Base-by-base conservation (phyloP, 805 yeast species). In the Myxozyma geophila region DNA sequence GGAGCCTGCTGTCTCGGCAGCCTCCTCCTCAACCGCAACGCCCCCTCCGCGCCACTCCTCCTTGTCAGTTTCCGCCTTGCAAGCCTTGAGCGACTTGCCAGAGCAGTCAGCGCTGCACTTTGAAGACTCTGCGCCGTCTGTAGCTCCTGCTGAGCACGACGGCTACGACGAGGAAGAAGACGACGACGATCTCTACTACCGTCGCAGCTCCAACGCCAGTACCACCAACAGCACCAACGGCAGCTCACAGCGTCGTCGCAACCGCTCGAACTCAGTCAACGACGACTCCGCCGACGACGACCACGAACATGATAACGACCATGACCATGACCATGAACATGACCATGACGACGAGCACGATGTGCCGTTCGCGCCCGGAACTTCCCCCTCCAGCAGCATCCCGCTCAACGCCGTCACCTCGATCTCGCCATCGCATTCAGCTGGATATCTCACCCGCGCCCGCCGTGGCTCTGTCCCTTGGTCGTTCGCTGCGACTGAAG, bases 151-250 rank as follows among this genome's bases (percentile, higher is more conserved):
- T n/a, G 19, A 53, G 12, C 47, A 40, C 33, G 40, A 47, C 12
- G 54, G 7, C 7, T 49, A 56, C 39, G 63, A 54, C 17, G 63
- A 59, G 17, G 62, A 58, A 15, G 62, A 58, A 10, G 62, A 59
- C 44, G 63, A 59, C 33, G 63, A 49, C 17, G 63, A 59, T 13
- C 57, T 58, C 35, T 64, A 64, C 49, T 64, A 64, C 28, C 60
- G 67, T 35, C 60, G 58, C 21, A 13, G 36, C 61, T 35, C 15
- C 61, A 12, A 13, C 62, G 41, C 56, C 7, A 8, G 35, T 13
- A 21, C 55, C 17, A 43, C 56, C 19, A 28, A 48, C 35, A 54
- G 52, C 19, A n/a, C 36, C 5, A 47, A 56, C 33, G 28, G 28
- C 28, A 28, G 28, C 28, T 28, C 28, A 5, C 23, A 36, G 15